Conservation (phyloP, 169 alveolate species). For the Sarcocystis neurona region DNA sequence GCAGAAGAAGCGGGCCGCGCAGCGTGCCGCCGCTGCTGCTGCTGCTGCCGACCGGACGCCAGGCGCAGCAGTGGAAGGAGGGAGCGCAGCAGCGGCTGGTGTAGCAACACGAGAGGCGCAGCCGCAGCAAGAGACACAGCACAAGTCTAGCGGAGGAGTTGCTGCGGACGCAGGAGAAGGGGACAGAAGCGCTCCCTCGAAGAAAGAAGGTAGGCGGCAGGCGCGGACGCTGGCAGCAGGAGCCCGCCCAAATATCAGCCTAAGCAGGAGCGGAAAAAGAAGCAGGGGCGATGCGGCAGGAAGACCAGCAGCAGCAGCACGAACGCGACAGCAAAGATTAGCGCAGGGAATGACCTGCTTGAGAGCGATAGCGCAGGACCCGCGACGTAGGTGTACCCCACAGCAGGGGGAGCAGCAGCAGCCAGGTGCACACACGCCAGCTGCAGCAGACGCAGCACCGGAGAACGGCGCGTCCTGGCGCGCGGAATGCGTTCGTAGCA, state of each 20-base stretch:
- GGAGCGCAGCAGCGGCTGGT: background rate
- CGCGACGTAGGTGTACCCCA: too few relatives aligned
- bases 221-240: too few relatives aligned
- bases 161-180: too few relatives aligned
- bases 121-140: background rate
- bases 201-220: too few relatives aligned
- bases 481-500: background rate
- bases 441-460: background rate
- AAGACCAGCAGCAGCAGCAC: too few relatives aligned
- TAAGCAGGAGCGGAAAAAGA: too few relatives aligned
- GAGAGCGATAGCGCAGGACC: too few relatives aligned
- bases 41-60: constrained; percentile 18
- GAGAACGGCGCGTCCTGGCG: background rate
- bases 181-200: too few relatives aligned
- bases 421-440: background rate
- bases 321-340: too few relatives aligned
- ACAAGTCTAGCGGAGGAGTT: background rate
- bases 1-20: constrained; percentile 10
- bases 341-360: too few relatives aligned
- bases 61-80: background rate
- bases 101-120: background rate
- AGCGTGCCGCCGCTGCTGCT: constrained; percentile 29
- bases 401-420: background rate
- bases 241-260: too few relatives aligned
- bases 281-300: too few relatives aligned